Evolutionary conservation across 2,329 filamentous ascomycete species (phyloP), one percentile per base, ranked within the genome.

Genomic region (Raffaelea ambrosiae): DNA sequence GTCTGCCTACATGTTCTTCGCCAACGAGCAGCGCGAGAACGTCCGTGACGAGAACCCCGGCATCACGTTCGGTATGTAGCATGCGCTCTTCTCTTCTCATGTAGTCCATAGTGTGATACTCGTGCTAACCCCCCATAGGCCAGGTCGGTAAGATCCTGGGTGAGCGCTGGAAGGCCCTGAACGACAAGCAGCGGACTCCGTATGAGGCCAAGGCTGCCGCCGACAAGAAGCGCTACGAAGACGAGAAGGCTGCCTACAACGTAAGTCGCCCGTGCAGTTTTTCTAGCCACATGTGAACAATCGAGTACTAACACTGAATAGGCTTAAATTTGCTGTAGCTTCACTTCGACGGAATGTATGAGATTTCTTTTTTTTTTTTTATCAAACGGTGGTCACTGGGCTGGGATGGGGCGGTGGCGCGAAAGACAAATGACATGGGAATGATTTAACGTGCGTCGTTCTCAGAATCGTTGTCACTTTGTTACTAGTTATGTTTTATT

Each of bases 1-100:
- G 44, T 97, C 93, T 47, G 93, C 93, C 55, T 98, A 98, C 83
- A 98, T 98, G 93, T 97, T 97, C 85, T 98, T 97, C 69, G 93
- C 93, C 81, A 97, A 97, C 66, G 93, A 97, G 73, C 88, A 96
- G 74, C 90, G 93, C 61, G 91, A 97, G 66, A 95, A 93, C 69
- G 93, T 98, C 60, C 88, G 93, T 61, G 89, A 95, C 67, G 91
- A 97, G 72, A 97, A 97, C 79, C 91, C 91, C 36, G 91, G 90
- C 61, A 95, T 97, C 73, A 85, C 86, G 59, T 98, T 98, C 72
- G 93, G 26, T 29, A 88, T 84, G 78, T 59, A 78, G n/a, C 65
- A 3, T 39, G 10, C 5, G 21, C 23, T 33, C 18, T 33, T 14
- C 13, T 14, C 26, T n/a, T 44, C 5, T 9, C 21, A n/a, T n/a